phyloP scores from a whole-genome alignment of 2,329 filamentous ascomycete genomes.

The Tolypocladium cylindrosporum region DNA sequence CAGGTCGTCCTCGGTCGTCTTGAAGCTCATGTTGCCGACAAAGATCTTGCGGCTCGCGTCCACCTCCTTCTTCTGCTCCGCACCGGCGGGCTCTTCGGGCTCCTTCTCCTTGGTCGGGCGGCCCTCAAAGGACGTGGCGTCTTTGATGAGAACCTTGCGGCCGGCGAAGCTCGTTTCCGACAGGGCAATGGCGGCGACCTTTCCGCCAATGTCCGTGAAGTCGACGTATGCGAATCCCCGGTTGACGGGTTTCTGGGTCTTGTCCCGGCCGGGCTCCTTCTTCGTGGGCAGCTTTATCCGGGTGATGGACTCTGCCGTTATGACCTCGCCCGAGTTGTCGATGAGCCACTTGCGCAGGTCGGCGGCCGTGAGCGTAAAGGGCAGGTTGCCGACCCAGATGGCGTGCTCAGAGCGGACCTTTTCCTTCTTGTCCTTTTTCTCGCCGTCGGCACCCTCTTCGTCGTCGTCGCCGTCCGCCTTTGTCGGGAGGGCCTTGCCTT shows the following conservation, averaged over 20 bases:
- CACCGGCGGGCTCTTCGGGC: conserved; percentile 16
- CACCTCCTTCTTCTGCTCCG: conserved; percentile 27
- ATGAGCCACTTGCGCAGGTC: conserved; percentile 75
- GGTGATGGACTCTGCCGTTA: conserved; percentile 64
- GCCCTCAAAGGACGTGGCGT: conserved; percentile 83
- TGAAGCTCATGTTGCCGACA: conserved; percentile 80
- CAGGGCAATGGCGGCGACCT: conserved; percentile 69
- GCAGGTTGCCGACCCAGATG: conserved; percentile 92
- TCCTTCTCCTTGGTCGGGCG: conserved; percentile 58
- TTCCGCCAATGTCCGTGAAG: conserved; percentile 60
- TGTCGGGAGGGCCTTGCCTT: conserved; percentile 52
- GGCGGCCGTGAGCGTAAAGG: conserved; percentile 67
- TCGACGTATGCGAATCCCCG: conserved; percentile 96
- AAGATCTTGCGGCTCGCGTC: conserved; percentile 77
- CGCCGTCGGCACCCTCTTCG: conserved; percentile 21
- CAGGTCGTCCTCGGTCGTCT: conserved; percentile 71
- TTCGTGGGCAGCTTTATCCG: conserved; percentile 68
- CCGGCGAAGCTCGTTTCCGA: conserved; percentile 74
- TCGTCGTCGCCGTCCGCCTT: conserved; percentile 27
- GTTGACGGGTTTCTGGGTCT: conserved; percentile 42
- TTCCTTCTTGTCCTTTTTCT: conserved; percentile 30
- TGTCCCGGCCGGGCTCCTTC: conserved; percentile 34
- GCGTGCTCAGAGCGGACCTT: conserved; percentile 66
- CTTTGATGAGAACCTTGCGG: conserved; percentile 84
- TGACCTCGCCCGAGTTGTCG: conserved; percentile 55